Conservation (phyloP, 371 early-diverging fungal species). For the Circinella umbellata region DNA sequence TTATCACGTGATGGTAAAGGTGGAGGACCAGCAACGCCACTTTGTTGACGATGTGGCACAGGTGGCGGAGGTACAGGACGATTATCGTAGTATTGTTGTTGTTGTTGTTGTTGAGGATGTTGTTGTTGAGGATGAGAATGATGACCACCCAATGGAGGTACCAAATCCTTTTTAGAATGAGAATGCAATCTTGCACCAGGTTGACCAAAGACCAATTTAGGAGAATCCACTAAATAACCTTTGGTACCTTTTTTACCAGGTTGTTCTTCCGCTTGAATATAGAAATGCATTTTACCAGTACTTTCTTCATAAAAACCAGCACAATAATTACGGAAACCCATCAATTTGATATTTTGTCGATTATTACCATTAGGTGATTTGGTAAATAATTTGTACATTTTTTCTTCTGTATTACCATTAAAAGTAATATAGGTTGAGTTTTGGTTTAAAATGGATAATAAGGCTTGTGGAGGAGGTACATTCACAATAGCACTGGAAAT, state of each 20-base stretch:
- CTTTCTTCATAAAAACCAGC: constrained; percentile 47
- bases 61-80: constrained; percentile 25
- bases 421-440: constrained; percentile 38
- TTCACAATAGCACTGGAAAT: constrained; percentile 83
- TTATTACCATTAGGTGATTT: constrained; percentile 44
- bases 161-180: constrained; percentile 18
- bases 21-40: constrained; percentile 3
- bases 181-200: constrained; percentile 37
- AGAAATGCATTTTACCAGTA: constrained; percentile 46
- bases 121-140: not conserved
- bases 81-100: not conserved
- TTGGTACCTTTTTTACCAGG: constrained; percentile 48
- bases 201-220: constrained; percentile 47
- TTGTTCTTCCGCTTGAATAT: constrained; percentile 52
- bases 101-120: constrained; percentile 7
- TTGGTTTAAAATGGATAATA: constrained; percentile 43
- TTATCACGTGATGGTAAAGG: constrained; percentile 1
- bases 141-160: constrained; percentile 8
- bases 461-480: constrained; percentile 47
- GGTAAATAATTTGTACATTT: constrained; percentile 47
- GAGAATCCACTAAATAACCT: constrained; percentile 49
- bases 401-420: constrained; percentile 41
- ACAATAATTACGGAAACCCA: constrained; percentile 38
- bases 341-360: constrained; percentile 40
- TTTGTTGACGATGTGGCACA: constrained; percentile 9